phyloP scores from a whole-genome alignment of 345 rosid species.

The Bretschneidera sinensis region DNA sequence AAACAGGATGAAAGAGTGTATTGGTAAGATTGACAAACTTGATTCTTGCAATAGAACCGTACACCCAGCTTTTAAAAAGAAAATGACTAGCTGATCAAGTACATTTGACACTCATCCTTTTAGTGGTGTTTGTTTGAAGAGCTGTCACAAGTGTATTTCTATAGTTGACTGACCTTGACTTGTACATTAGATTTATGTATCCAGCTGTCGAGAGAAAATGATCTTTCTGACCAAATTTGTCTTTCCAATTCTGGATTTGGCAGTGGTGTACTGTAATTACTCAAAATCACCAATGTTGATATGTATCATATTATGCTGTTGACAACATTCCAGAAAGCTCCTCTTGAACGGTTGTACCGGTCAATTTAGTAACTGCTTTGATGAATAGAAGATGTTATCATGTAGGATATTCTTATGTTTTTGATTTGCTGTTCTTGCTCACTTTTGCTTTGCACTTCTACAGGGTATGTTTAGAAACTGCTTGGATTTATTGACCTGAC shows the following conservation, averaged over 20 bases:
- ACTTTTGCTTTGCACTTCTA: too few species aligned
- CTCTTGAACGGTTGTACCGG: background rate
- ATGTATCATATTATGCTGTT: too few species aligned
- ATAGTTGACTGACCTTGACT: background rate
- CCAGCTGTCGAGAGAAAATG: background rate
- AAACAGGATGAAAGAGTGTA: slow-evolving; percentile 57
- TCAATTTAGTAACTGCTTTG: background rate
- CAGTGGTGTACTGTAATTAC: background rate
- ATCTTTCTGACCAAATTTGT: background rate
- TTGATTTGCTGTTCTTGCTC: too few species aligned
- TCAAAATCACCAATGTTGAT: background rate
- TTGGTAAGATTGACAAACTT: slow-evolving; percentile 44
- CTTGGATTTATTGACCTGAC: background rate
- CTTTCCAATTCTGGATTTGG: background rate
- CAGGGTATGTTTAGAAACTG: background rate
- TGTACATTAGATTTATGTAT: background rate
- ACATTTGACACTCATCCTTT: background rate
- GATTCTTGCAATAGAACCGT: slow-evolving; percentile 38
- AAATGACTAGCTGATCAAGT: slow-evolving; percentile 12
- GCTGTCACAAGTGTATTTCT: background rate
- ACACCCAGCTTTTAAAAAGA: slow-evolving; percentile 50
- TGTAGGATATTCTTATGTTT: background rate
- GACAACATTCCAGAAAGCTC: background rate
- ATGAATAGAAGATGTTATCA: background rate
- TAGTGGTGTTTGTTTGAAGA: background rate